Evolutionary conservation across 2,329 filamentous ascomycete species (phyloP), one percentile per base, ranked within the genome.

Genomic region (Botrytis tulipae): DNA sequence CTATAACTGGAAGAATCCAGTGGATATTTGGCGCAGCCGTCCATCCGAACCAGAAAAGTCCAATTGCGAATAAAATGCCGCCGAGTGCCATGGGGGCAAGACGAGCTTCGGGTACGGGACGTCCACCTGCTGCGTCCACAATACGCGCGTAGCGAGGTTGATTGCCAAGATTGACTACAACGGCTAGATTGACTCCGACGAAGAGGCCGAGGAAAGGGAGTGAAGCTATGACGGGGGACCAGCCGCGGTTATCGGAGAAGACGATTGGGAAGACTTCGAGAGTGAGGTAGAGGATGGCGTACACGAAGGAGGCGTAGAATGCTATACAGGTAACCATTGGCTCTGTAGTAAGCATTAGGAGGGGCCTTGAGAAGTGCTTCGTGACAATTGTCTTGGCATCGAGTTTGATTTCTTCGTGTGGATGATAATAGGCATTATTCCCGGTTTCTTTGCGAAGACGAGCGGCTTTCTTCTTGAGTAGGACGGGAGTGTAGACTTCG

Each of bases 301-400:
- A 93, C 67, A 87, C 88, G 81, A 93, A 93, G 0, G 90, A 85
- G 0, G 90, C 88, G 90, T 92, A 93, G 5, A 92, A 82, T 0
- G 88, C 77, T 82, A 93, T 93, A 83, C 85, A 89, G 79, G 89
- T 89, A 0, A 90, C 87, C 20, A 90, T 87, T 0, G 88, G 87
- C 75, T 90, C 88, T 0, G 87, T 90, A 37, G 85, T 78, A 9
- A 90, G 84, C 7, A 90, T 84, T 75, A 10, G 82, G 76, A 84
- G 70, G 0, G 83, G 83, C 8, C 79, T 62, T 5, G 77, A 75
- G 44, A 80, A 76, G 22, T 80, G 79, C 70, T 80, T 80, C 9
- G 78, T 79, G 70, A 80, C 35, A 5, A 80, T 78, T 6, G 77
- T 78, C 46, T 79, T 79, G 9, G 75, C 72, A 66, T 77, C 73